These are phyloP conservation scores for Diaporthe capsici DNA, from an alignment of 2,329 filamentous ascomycete species.

Conservation along the genomic window DNA sequence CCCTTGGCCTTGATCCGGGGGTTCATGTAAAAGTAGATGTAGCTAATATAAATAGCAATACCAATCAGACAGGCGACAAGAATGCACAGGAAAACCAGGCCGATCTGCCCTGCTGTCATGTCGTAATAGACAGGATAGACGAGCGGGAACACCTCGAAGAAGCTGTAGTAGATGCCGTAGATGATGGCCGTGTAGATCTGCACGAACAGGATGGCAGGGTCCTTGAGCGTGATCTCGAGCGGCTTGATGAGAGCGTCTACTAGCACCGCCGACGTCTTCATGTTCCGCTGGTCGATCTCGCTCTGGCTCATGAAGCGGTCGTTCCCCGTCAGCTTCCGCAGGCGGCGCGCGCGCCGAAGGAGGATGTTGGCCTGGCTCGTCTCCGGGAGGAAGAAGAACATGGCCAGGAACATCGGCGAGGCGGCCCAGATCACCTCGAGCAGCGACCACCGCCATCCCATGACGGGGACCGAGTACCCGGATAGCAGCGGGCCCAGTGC, in stretches of 20 bases:
- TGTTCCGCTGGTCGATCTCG: conserved; percentile 73
- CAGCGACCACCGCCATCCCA: conserved; percentile 75
- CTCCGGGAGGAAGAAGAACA: conserved; percentile 76
- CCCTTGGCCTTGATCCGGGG: conserved; percentile 64
- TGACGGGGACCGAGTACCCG: conserved; percentile 70
- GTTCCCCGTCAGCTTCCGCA: conserved; percentile 73
- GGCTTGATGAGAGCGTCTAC: conserved; percentile 73
- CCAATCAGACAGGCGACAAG: conserved; percentile 70
- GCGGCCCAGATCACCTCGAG: conserved; percentile 76
- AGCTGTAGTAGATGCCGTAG: conserved; percentile 74
- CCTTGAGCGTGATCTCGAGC: conserved; percentile 70
- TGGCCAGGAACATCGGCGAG: conserved; percentile 69
- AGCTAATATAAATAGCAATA: conserved; percentile 62
- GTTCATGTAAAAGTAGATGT: conserved; percentile 66
- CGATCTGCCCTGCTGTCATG: conserved; percentile 71
- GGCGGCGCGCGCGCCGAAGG: conserved; percentile 70
- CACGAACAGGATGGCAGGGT: conserved; percentile 74
- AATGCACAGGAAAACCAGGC: conserved; percentile 73
- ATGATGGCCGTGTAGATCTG: conserved; percentile 73
- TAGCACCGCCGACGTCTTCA: conserved; percentile 62
- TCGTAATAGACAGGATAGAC: conserved; percentile 72
- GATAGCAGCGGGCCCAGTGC: conserved; percentile 73
- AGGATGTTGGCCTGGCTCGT: conserved; percentile 73
- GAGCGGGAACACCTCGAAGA: conserved; percentile 77
- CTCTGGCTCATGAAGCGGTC: conserved; percentile 70